A percentile compares a stretch with the other conserved stretches of the same genome.
These are phyloP conservation scores for Xylaria grammica DNA, from an alignment of 495 filamentous ascomycete species.

Conservation along the genomic window DNA sequence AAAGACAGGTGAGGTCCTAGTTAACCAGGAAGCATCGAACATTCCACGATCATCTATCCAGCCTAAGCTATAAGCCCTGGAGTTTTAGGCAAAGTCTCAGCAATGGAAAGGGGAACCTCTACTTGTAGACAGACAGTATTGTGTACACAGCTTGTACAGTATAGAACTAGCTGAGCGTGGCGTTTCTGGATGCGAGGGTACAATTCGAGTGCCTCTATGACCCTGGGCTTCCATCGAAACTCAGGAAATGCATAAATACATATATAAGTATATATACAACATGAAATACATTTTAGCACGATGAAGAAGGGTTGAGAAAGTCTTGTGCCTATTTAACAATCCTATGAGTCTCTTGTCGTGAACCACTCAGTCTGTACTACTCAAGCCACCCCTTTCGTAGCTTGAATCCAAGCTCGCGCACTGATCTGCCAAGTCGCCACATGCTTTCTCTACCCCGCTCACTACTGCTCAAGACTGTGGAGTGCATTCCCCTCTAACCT, in stretches of 20 bases:
- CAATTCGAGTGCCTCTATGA: neutral
- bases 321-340: no score
- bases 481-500: neutral
- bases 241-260: neutral
- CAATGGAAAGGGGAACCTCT: neutral
- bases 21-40: constrained; percentile 88
- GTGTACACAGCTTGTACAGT: constrained; percentile 16
- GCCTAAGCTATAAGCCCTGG: constrained; percentile 43
- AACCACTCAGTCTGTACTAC: no score
- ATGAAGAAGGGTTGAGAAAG: no score
- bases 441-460: no score
- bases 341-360: neutral
- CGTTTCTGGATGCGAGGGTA: constrained; percentile 12
- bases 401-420: no score
- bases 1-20: constrained; percentile 71
- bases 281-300: neutral
- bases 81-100: neutral
- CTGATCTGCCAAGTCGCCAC: neutral
- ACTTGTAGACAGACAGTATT: neutral
- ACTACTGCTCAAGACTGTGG: constrained; percentile 6
- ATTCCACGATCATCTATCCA: constrained; percentile 54
- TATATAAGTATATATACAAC: neutral
- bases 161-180: constrained; percentile 24
- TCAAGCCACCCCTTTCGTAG: neutral
- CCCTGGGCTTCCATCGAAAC: neutral